Percentiles rank a stretch among this genome's conserved stretches.
Conservation (phyloP, 169 alveolate genomes). For the Cryptosporidium bovis region DNA sequence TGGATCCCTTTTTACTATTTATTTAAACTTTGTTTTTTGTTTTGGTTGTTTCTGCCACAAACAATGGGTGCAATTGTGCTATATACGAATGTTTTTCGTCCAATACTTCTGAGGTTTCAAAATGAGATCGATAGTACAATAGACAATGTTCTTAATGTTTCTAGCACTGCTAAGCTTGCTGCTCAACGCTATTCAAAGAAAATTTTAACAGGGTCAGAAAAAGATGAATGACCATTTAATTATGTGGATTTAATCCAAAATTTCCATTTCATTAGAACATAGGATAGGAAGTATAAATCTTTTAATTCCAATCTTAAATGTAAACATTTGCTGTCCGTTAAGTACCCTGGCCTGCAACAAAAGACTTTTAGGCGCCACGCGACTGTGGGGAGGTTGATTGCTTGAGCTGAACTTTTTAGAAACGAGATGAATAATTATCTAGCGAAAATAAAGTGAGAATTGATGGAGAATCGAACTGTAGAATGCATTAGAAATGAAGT, state of each 20-base stretch:
- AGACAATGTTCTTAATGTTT: constrained; percentile 74
- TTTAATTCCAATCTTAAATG: no score
- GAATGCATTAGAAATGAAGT: no score
- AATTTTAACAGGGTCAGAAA: constrained; percentile 13
- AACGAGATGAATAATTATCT: no score
- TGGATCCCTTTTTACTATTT: constrained; percentile 91
- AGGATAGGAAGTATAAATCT: no score
- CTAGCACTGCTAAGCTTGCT: constrained; percentile 50
- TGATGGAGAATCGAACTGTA: no score
- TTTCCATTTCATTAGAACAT: no score
- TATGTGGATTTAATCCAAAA: neutral
- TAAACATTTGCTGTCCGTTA: no score
- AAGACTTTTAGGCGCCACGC: no score
- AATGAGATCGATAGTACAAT: constrained; percentile 79
- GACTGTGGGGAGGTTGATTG: no score
- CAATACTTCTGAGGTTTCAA: constrained; percentile 78
- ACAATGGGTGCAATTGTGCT: constrained; percentile 80
- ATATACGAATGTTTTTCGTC: constrained; percentile 79
- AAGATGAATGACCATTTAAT: constrained; percentile 15
- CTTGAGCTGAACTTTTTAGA: no score
- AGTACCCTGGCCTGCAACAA: no score
- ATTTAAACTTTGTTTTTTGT: constrained; percentile 85
- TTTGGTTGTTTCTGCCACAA: constrained; percentile 87
- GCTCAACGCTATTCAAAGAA: constrained; percentile 59
- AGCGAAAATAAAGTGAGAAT: no score